phyloP scores from a whole-genome alignment of 352 stramenopile species.

The Globisporangium canariense region DNA sequence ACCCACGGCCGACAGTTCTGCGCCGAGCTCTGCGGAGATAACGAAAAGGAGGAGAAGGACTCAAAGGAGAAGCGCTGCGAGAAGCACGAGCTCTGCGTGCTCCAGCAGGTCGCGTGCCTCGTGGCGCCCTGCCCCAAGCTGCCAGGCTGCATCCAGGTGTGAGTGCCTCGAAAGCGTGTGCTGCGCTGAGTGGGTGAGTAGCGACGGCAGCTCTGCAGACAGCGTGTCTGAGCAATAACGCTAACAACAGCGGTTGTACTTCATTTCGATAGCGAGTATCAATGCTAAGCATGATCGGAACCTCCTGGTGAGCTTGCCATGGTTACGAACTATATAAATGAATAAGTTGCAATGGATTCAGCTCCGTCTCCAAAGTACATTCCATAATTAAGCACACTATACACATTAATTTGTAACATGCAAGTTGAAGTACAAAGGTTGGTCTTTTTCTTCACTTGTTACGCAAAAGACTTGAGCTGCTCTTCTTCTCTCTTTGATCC shows the following conservation, averaged over 20 bases:
- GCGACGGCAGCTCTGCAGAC: too few species aligned
- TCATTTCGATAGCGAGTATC: background rate
- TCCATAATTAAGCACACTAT: background rate
- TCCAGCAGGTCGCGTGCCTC: background rate
- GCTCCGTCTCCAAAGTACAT: too few species aligned
- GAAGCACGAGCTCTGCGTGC: conserved; percentile 4
- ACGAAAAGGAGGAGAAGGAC: background rate
- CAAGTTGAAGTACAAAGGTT: background rate
- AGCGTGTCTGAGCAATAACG: too few species aligned
- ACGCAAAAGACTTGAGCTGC: background rate
- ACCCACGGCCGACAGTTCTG: background rate
- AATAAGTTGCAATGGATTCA: background rate
- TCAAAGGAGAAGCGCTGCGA: background rate
- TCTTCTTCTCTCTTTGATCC: background rate
- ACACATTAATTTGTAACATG: background rate
- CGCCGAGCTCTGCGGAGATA: background rate
- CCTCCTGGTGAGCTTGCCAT: too few species aligned
- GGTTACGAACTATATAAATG: background rate
- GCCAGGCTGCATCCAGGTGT: background rate
- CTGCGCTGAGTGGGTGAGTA: background rate
- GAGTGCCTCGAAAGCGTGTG: background rate
- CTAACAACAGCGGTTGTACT: background rate
- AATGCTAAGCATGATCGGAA: too few species aligned
- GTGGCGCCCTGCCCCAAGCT: background rate
- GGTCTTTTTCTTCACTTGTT: background rate